phyloP scores from a whole-genome alignment of 805 yeast genomes.

The Pichia manshurica region DNA sequence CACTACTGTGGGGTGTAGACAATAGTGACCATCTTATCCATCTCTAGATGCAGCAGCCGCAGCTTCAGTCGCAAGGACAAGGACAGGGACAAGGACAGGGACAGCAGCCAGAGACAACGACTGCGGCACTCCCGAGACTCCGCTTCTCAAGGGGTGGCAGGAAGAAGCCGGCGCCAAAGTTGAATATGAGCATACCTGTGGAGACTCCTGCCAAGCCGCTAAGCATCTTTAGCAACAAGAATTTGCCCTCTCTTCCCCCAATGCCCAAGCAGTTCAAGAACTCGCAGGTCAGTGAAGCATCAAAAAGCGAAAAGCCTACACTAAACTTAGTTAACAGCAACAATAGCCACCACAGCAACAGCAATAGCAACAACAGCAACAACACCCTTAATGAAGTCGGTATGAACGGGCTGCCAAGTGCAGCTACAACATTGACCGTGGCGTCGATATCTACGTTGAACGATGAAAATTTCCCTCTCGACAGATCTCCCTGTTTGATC shows the following conservation, averaged over 20 bases:
- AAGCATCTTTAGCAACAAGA: slow-evolving; percentile 1
- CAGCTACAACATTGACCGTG: slow-evolving; percentile 12
- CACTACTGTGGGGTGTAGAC: no score
- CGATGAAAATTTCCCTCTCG: slow-evolving; percentile 4
- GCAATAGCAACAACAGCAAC: no score
- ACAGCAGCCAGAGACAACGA: not conserved
- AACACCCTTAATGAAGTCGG: not conserved
- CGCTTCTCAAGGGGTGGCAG: slow-evolving; percentile 8
- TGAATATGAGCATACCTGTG: slow-evolving; percentile 10
- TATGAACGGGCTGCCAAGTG: slow-evolving; percentile 11
- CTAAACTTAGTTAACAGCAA: slow-evolving; percentile 3
- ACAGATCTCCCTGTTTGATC: slow-evolving; percentile 4
- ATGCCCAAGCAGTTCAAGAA: slow-evolving; percentile 7
- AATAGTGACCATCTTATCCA: not conserved
- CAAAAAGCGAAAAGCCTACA: not conserved
- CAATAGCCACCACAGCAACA: not conserved
- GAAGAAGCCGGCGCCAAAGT: slow-evolving; percentile 13
- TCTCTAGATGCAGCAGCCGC: not conserved
- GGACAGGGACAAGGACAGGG: no score
- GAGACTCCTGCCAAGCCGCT: not conserved
- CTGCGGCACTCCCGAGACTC: slow-evolving; percentile 5
- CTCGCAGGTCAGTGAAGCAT: not conserved
- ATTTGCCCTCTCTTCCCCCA: slow-evolving; percentile 1
- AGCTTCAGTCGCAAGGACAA: not conserved
- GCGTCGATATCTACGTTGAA: slow-evolving; percentile 11